phyloP scores from a whole-genome alignment of 139 green algal genomes.

The Tetraselmis striata region DNA sequence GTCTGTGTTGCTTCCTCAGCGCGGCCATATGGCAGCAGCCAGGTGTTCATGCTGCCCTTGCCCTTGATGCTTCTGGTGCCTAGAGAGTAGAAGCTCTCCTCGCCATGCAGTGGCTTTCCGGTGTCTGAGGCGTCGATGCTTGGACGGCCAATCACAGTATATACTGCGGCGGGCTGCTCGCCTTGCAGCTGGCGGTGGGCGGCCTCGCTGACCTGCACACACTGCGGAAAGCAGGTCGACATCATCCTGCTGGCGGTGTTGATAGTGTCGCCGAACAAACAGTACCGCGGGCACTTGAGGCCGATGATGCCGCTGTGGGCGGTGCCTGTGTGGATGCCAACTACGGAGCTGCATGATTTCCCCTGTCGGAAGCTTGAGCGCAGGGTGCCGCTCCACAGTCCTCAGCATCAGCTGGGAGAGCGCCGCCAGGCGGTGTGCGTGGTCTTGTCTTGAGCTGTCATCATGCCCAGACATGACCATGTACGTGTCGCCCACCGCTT shows the following conservation, averaged over 20 bases:
- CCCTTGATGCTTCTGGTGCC: conserved; percentile 6
- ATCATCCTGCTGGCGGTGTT: conserved; percentile 1
- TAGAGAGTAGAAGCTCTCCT: neutral
- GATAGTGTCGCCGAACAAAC: conserved; percentile 6
- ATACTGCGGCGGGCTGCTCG: neutral
- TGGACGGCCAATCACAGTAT: no score
- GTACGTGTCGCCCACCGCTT: conserved; percentile 9
- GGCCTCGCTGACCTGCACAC: neutral
- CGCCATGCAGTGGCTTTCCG: no score
- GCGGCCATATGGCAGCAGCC: no score
- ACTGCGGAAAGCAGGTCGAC: neutral
- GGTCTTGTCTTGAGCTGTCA: neutral
- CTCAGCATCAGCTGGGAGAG: neutral
- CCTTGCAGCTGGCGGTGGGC: neutral
- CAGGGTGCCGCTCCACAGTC: no score
- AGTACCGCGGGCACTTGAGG: conserved; percentile 2
- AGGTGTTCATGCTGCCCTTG: conserved; percentile 12
- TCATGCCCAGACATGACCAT: neutral
- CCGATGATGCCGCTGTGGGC: neutral
- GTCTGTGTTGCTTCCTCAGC: no score
- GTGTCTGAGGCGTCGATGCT: no score
- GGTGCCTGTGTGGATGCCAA: neutral
- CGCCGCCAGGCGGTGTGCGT: neutral
- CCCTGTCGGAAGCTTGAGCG: neutral
- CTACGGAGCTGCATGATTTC: neutral